Conservation (phyloP, 176 grass and related monocot species). For the Avena insularis region DNA sequence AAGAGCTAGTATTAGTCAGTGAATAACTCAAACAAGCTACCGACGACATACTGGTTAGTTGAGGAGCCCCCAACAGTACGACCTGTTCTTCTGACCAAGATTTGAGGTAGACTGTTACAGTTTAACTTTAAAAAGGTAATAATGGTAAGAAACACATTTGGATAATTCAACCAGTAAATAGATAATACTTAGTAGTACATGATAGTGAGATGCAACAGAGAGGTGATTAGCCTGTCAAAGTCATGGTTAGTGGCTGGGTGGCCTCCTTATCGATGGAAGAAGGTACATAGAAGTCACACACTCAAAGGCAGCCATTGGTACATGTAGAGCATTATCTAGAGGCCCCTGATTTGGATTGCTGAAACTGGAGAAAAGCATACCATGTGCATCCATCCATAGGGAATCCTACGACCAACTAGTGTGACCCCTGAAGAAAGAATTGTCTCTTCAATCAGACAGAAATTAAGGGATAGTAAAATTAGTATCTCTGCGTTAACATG, state of each 20-base stretch:
- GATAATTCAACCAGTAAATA: not conserved
- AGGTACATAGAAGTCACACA: not conserved
- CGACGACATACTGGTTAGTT: not conserved
- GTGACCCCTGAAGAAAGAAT: not conserved
- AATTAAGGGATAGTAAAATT: not conserved
- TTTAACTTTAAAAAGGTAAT: constrained; percentile 21
- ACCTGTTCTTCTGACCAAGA: constrained; percentile 29
- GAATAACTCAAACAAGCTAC: not conserved
- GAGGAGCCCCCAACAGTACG: not conserved
- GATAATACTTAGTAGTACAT: not conserved
- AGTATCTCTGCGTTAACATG: not conserved
- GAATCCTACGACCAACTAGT: constrained; percentile 30
- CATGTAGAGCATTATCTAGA: not conserved
- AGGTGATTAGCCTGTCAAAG: constrained; percentile 26
- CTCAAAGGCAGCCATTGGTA: constrained; percentile 36
- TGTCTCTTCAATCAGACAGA: not conserved
- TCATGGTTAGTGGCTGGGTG: not conserved
- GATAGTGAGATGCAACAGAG: not conserved
- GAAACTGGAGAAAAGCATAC: constrained; percentile 6
- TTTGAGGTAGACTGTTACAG: constrained; percentile 37
- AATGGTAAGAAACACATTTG: not conserved
- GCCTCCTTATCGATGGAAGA: constrained; percentile 23
- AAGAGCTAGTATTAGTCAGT: constrained; percentile 16
- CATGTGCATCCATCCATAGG: constrained; percentile 16
- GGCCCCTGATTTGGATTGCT: constrained; percentile 4